phyloP scores from a whole-genome alignment of 768 basidiomycete species.

The Phlebiopsis gigantea region DNA sequence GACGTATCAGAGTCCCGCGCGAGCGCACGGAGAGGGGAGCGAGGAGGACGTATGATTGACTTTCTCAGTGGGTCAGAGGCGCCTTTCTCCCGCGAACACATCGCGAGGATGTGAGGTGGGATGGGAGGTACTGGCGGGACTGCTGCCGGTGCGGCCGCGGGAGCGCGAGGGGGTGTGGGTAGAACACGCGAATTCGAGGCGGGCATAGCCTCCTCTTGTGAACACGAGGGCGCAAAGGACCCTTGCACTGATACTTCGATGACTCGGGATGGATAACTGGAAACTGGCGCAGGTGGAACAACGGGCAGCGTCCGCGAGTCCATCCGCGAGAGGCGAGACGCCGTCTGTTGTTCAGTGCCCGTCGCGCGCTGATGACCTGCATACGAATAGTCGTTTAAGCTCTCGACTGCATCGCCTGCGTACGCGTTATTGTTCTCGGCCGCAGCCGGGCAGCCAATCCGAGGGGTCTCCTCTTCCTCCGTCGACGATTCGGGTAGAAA shows the following conservation, averaged over 20 bases:
- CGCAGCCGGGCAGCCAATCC: constrained; percentile 6
- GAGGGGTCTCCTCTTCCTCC: constrained; percentile 15
- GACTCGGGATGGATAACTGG: background rate
- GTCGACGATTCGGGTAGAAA: background rate
- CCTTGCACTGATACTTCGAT: background rate
- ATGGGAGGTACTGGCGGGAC: constrained; percentile 2
- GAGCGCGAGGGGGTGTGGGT: background rate
- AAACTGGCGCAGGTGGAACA: background rate
- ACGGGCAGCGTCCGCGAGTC: background rate
- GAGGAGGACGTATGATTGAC: background rate
- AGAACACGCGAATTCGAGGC: background rate
- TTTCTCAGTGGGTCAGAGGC: background rate
- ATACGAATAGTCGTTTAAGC: background rate
- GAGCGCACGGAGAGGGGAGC: constrained; percentile 1
- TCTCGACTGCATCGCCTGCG: background rate
- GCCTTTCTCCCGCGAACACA: background rate
- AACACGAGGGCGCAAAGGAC: background rate
- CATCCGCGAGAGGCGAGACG: background rate
- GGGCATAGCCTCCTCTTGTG: background rate
- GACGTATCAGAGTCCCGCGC: background rate
- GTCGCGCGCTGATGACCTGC: background rate
- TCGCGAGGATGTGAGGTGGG: background rate
- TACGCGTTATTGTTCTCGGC: too few relatives aligned
- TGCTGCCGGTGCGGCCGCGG: background rate
- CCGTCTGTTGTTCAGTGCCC: background rate